phyloP scores from a whole-genome alignment of 371 early-diverging fungal genomes.

The Choanephora cucurbitarum region DNA sequence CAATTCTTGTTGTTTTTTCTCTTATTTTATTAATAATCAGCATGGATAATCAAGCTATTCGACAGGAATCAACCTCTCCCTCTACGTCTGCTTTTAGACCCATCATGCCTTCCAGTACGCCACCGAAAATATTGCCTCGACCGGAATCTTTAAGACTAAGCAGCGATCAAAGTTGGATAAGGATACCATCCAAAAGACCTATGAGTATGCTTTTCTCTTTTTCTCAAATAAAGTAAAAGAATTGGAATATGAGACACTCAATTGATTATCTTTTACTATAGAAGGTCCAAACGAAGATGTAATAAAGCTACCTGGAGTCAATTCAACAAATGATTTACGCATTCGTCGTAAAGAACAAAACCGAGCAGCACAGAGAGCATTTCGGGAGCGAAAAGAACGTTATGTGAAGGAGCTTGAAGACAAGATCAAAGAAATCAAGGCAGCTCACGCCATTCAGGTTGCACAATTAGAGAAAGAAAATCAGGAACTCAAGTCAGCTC shows the following conservation, averaged over 20 bases:
- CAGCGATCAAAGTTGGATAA: conserved; percentile 18
- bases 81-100: conserved; percentile 17
- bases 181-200: neutral
- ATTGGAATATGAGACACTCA: neutral
- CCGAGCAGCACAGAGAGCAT: conserved; percentile 77
- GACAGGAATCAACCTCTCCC: neutral
- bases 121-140: conserved; percentile 15
- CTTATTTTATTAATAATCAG: neutral
- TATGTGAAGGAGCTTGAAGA: conserved; percentile 71
- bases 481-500: conserved; percentile 14
- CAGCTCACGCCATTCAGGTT: conserved; percentile 39
- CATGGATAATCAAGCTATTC: neutral
- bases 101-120: conserved; percentile 24
- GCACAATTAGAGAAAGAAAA: conserved; percentile 35
- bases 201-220: neutral
- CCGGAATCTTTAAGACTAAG: conserved; percentile 4
- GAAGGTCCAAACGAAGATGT: conserved; percentile 12
- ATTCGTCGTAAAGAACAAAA: conserved; percentile 78
- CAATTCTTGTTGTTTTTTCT: neutral
- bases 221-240: too few relatives aligned
- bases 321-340: conserved; percentile 29
- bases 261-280: conserved; percentile 5
- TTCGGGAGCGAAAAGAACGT: conserved; percentile 73
- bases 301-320: conserved; percentile 6
- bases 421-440: conserved; percentile 61